Evolutionary conservation across 331 rosid genomes (phyloP).

Genomic region (Stylosanthes scabra): DNA sequence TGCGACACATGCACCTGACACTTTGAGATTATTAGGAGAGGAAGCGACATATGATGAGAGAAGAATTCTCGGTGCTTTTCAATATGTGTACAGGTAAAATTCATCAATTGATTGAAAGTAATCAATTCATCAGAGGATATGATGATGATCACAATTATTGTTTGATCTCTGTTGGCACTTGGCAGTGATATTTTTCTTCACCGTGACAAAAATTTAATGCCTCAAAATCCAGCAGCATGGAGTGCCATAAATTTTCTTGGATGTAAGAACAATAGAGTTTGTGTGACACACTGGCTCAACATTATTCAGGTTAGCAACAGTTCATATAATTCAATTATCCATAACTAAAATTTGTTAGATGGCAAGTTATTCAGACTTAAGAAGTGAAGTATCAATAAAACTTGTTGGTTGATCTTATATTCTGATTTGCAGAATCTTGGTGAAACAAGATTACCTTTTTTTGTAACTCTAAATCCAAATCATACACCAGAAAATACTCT

Average conservation of each 20-base stretch:
- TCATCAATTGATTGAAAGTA: background rate
- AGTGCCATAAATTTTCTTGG: constrained; percentile 97
- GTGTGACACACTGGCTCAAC: constrained; percentile 92
- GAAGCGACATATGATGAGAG: constrained; percentile 75
- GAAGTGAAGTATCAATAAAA: constrained; percentile 2
- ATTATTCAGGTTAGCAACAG: constrained; percentile 79
- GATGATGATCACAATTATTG: constrained; percentile 36
- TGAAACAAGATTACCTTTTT: constrained; percentile 63
- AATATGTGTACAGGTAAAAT: constrained; percentile 77
- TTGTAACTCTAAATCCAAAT: constrained; percentile 87
- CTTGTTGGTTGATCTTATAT: constrained; percentile 20
- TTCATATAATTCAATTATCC: constrained; percentile 20
- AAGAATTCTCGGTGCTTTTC: constrained; percentile 95
- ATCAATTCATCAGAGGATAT: background rate
- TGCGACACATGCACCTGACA: constrained; percentile 89
- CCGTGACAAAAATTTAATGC: constrained; percentile 89
- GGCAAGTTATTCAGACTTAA: background rate
- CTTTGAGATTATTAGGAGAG: constrained; percentile 75
- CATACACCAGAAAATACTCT: constrained; percentile 63
- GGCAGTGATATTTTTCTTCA: constrained; percentile 95
- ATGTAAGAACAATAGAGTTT: constrained; percentile 57
- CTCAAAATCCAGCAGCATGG: constrained; percentile 92
- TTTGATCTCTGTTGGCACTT: constrained; percentile 65
- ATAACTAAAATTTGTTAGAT: background rate
- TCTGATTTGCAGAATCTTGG: constrained; percentile 69